phyloP scores from a whole-genome alignment of 148 eudicot genomes.

The Euryodendron excelsum region DNA sequence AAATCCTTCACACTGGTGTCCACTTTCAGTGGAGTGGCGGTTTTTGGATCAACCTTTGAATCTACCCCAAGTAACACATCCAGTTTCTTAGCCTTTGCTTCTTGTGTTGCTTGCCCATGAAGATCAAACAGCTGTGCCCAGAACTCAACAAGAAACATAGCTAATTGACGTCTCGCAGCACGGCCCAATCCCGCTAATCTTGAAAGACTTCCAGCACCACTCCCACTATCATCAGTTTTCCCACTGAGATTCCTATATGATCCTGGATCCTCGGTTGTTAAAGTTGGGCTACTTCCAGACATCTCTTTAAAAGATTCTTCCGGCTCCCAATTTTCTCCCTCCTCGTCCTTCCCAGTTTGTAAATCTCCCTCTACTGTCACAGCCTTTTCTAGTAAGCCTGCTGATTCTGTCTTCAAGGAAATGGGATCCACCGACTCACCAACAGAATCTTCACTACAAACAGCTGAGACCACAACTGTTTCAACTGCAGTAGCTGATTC shows the following conservation, averaged over 20 bases:
- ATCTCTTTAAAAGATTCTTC: constrained; percentile 49
- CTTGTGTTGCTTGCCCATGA: constrained; percentile 75
- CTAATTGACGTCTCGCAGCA: constrained; percentile 82
- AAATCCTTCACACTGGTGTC: constrained; percentile 37
- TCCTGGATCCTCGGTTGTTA: constrained; percentile 62
- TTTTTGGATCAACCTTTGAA: constrained; percentile 43
- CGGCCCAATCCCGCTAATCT: constrained; percentile 90
- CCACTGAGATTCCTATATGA: constrained; percentile 74
- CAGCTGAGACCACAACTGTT: constrained; percentile 24
- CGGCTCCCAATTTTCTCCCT: constrained; percentile 48
- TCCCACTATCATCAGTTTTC: constrained; percentile 70
- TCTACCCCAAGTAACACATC: constrained; percentile 61
- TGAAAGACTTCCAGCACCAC: constrained; percentile 78
- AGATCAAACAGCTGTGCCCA: constrained; percentile 96
- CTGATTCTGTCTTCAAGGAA: constrained; percentile 28
- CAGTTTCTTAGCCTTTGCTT: constrained; percentile 67
- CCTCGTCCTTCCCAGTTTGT: constrained; percentile 42
- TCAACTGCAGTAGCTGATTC: constrained; percentile 24
- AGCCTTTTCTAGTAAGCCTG: constrained; percentile 44
- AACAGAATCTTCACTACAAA: constrained; percentile 28
- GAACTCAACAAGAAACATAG: constrained; percentile 84
- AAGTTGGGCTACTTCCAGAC: constrained; percentile 34
- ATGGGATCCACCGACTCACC: constrained; percentile 21
- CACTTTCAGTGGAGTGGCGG: constrained; percentile 29
- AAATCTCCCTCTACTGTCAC: constrained; percentile 43